phyloP scores from a whole-genome alignment of 2,329 filamentous ascomycete species.

The Penicillium sp. region DNA sequence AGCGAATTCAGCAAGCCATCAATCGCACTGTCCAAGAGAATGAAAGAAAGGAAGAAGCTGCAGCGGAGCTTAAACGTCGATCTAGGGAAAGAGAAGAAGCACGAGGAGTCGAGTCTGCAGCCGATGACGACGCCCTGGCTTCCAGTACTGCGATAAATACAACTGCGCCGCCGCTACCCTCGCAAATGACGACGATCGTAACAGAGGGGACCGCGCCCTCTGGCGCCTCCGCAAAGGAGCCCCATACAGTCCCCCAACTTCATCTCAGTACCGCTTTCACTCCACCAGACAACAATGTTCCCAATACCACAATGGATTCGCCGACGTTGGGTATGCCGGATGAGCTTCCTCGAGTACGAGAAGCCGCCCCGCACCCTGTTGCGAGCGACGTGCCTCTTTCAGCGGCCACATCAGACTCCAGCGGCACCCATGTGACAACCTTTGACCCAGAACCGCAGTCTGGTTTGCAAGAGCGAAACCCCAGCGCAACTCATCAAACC shows the following conservation, averaged over 20 bases:
- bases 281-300: constrained; percentile 17
- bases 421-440: constrained; percentile 62
- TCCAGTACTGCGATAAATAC: constrained; percentile 7
- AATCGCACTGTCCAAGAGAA: constrained; percentile 79
- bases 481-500: constrained; percentile 43
- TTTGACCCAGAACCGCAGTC: constrained; percentile 75
- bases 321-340: constrained; percentile 46
- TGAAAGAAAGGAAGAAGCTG: constrained; percentile 59
- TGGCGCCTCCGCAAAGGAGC: constrained; percentile 17
- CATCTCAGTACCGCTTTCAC: constrained; percentile 31
- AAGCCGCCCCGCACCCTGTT: constrained; percentile 6
- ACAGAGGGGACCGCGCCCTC: constrained; percentile 20
- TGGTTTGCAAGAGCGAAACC: constrained; percentile 49
- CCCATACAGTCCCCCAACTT: constrained; percentile 26
- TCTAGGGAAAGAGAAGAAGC: constrained; percentile 53
- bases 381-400: constrained; percentile 28
- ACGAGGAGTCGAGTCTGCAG: constrained; percentile 33
- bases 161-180: constrained; percentile 8
- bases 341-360: constrained; percentile 12
- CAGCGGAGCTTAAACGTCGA: constrained; percentile 55
- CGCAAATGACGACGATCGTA: constrained; percentile 30
- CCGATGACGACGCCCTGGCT: constrained; percentile 25
- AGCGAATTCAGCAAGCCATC: constrained; percentile 83
- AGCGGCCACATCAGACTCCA: constrained; percentile 63
- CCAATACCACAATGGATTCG: constrained; percentile 44